Percentiles rank a stretch among this genome's conserved stretches.
These are phyloP conservation scores for Ammopiptanthus mongolicus DNA, from an alignment of 306 rosid genomes.

Conservation along the genomic window DNA sequence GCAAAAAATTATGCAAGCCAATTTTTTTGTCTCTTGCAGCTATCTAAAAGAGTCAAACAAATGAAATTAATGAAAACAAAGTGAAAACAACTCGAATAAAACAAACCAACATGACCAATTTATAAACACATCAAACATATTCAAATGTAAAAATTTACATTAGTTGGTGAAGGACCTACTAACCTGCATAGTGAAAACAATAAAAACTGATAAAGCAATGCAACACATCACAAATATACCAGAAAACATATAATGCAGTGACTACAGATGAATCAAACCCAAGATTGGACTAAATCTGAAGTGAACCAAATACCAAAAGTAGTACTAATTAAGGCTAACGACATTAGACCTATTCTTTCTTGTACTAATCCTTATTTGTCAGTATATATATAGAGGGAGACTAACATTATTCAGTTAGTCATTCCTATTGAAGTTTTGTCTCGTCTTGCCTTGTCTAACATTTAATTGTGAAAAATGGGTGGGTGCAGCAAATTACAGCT, in stretches of 20 bases:
- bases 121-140: neutral
- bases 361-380: no score
- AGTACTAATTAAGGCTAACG: neutral
- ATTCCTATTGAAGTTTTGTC: no score
- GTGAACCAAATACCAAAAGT: neutral
- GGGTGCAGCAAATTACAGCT: no score
- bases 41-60: constrained; percentile 40
- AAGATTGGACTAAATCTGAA: neutral
- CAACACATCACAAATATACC: neutral
- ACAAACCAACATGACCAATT: neutral
- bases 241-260: neutral
- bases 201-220: neutral
- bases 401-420: no score
- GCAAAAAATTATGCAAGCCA: constrained; percentile 79
- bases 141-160: neutral
- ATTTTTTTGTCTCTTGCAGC: constrained; percentile 53
- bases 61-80: constrained; percentile 2
- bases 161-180: neutral
- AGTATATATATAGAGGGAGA: no score
- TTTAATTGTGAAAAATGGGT: no score
- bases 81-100: neutral
- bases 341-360: no score
- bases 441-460: no score
- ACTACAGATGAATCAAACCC: neutral
- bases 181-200: neutral